Evolutionary conservation across 768 basidiomycete genomes (phyloP), one percentile per base, ranked within the genome.

Genomic region (Boletales sp.): DNA sequence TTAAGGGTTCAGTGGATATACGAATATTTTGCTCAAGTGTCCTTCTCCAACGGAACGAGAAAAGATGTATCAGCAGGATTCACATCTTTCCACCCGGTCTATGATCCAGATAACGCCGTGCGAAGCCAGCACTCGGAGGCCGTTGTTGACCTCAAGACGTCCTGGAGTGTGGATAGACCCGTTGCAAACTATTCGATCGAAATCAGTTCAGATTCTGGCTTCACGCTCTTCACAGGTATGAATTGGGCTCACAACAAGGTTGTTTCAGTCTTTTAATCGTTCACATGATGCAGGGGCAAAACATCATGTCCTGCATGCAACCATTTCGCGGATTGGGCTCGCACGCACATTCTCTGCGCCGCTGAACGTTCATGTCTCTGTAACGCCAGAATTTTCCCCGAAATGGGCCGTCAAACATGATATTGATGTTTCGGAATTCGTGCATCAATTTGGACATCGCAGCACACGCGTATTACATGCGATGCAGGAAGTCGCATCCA

Each of bases 1-100:
- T 1, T 31, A 53, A 48, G 7, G 41, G 46, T 28, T 2, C 48
- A 64, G 33, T 59, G 41, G 31, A 54, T 50, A 8, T 61, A 58
- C 17, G 62, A 63, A 37, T 59, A 61, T 25, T 56, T 58, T 33
- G 33, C 41, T 14, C 57, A 42, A 13, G 15, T 61, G 10, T 2
- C 28, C 7, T 58, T 64, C 13, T 28, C 48, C 13, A 51, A 62
- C 25, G 59, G 52, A 37, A 56, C 53, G 4, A 58, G 31, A 9
- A 21, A 34, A 44, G 54, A 61, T 14, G 36, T 64, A 9, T 37
- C 34, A 1, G 56, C 49, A 17, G 62, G 62, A n/a, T 1, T 50
- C 12, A 64, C 62, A 4, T 15, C 42, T 28, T 62, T 62, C 15
- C 47, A 49, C 4, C 62, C 62, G 8, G 7, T 44, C 2, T 31